Conservation (phyloP, 2,329 filamentous ascomycete species). For the Kalaharituber pfeilii region DNA sequence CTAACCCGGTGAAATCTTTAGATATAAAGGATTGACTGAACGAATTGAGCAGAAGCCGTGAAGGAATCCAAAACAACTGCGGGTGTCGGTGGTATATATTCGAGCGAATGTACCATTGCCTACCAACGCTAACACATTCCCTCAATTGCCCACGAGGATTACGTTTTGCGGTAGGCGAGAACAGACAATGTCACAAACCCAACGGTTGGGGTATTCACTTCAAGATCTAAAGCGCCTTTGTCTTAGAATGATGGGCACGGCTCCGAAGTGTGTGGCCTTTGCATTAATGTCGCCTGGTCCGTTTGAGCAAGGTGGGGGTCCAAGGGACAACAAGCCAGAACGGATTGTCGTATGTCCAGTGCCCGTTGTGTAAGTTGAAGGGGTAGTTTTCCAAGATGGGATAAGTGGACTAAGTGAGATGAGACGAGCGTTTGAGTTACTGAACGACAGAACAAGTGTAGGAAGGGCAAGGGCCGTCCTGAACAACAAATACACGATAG, state of each 20-base stretch:
- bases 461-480: background rate
- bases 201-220: background rate
- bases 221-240: background rate
- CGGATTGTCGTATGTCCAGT: background rate
- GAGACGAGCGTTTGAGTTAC: slow-evolving; percentile 1
- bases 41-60: background rate
- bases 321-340: slow-evolving; percentile 7
- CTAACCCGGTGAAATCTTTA: background rate
- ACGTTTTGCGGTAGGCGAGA: background rate
- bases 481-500: background rate
- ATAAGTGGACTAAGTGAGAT: background rate
- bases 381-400: background rate
- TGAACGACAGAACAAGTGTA: background rate
- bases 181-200: background rate
- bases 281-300: slow-evolving; percentile 15
- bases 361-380: background rate
- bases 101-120: background rate
- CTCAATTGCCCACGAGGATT: background rate
- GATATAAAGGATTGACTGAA: background rate
- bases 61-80: background rate
- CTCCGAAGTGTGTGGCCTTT: slow-evolving; percentile 16
- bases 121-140: background rate
- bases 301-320: slow-evolving; percentile 14
- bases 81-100: background rate
- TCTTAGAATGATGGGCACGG: slow-evolving; percentile 12